Evolutionary conservation across 2,329 filamentous ascomycete genomes (phyloP).

Genomic region (Venturia carpophila): DNA sequence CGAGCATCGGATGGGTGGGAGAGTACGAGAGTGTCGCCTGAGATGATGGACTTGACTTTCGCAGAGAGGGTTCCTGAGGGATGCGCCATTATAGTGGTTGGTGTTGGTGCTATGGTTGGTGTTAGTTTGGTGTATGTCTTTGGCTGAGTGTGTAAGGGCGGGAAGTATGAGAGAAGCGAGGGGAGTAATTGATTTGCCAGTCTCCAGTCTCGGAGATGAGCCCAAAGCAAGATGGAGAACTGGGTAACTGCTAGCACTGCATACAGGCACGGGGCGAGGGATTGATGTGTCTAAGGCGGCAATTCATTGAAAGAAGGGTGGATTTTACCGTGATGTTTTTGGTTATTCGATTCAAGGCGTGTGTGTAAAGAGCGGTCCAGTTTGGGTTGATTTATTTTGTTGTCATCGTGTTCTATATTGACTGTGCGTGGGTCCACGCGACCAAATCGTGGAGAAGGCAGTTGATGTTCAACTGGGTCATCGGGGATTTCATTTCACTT

Average conservation of each 20-base stretch:
- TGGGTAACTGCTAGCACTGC: background rate
- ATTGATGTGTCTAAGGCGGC: background rate
- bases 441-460: background rate
- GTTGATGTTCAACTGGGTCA: no score
- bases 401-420: slow-evolving; percentile 6
- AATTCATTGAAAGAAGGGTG: background rate
- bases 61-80: slow-evolving; percentile 41
- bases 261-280: background rate
- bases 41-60: slow-evolving; percentile 88
- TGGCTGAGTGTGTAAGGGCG: background rate
- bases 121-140: background rate
- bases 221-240: background rate
- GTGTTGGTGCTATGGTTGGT: background rate
- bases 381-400: background rate
- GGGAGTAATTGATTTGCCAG: background rate
- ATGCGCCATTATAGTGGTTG: slow-evolving; percentile 11
- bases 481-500: no score
- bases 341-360: no score
- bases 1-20: slow-evolving; percentile 72
- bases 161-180: background rate
- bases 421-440: slow-evolving; percentile 7
- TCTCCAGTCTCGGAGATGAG: background rate
- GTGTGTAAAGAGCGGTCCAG: no score
- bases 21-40: slow-evolving; percentile 84
- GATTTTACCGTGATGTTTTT: background rate